Conservation (phyloP, 495 filamentous ascomycete genomes). For the Hypoxylon trugodes region DNA sequence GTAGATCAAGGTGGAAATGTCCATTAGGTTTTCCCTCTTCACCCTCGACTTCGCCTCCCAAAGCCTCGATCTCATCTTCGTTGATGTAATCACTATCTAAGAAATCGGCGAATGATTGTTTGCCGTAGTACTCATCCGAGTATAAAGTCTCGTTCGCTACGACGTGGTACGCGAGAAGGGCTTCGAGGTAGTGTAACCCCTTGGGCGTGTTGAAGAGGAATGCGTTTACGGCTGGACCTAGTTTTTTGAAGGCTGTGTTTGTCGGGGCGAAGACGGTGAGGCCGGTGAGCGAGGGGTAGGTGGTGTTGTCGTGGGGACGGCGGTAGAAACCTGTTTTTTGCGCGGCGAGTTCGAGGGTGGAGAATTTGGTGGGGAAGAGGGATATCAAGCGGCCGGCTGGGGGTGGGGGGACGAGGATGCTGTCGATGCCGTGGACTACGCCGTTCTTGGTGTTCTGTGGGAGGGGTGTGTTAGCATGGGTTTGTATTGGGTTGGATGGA, state of each 20-base stretch:
- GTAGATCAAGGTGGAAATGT: conserved; percentile 68
- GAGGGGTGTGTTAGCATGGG: conserved; percentile 47
- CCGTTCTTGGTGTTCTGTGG: conserved; percentile 69
- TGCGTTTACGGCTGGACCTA: conserved; percentile 73
- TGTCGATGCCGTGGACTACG: conserved; percentile 78
- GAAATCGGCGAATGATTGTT: background rate
- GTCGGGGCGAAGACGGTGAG: conserved; percentile 77
- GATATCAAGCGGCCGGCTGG: conserved; percentile 65
- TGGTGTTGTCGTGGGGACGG: conserved; percentile 5
- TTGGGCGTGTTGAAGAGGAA: conserved; percentile 77
- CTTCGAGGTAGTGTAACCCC: conserved; percentile 74
- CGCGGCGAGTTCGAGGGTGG: conserved; percentile 76
- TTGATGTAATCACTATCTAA: conserved; percentile 7
- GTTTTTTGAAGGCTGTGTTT: conserved; percentile 76
- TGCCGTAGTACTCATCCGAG: conserved; percentile 76
- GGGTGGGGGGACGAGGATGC: conserved; percentile 77
- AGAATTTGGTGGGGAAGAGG: conserved; percentile 75
- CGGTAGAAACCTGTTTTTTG: conserved; percentile 69
- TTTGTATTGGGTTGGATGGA: background rate
- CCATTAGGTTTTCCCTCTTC: conserved; percentile 13
- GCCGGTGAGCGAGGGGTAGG: conserved; percentile 46
- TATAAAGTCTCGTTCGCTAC: conserved; percentile 80
- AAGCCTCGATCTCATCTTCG: conserved; percentile 5
- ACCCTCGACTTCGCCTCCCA: background rate
- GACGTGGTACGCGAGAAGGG: conserved; percentile 80